These are phyloP conservation scores for Gremmenia infestans DNA, from an alignment of 2,329 filamentous ascomycete species.

Conservation along the genomic window DNA sequence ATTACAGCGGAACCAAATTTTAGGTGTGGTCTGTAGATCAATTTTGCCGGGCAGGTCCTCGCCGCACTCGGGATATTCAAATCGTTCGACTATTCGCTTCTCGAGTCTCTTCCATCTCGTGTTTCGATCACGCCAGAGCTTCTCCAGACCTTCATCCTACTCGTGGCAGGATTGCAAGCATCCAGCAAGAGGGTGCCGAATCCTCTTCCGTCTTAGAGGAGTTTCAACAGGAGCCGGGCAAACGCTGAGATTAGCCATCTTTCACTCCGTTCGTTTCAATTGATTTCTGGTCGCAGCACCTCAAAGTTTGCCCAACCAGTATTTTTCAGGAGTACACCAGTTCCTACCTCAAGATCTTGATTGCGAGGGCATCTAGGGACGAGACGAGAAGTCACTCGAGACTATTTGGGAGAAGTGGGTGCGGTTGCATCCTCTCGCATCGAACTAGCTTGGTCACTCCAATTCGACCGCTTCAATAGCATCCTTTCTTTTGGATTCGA, in stretches of 20 bases:
- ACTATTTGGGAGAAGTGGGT: constrained; percentile 1
- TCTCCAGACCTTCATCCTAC: constrained; percentile 7
- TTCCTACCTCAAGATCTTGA: not conserved
- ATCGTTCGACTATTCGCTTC: constrained; percentile 5
- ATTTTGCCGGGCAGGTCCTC: constrained; percentile 18
- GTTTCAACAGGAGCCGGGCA: constrained; percentile 20
- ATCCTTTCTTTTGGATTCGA: constrained; percentile 14
- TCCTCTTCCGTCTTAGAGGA: constrained; percentile 6
- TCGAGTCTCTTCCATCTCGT: constrained; percentile 10
- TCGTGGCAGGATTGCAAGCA: constrained; percentile 13
- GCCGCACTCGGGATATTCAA: constrained; percentile 9
- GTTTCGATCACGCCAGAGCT: constrained; percentile 10
- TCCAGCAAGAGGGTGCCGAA: constrained; percentile 5
- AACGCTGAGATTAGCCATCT: constrained; percentile 8
- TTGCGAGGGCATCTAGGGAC: not conserved
- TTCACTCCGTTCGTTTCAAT: constrained; percentile 20
- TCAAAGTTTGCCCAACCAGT: constrained; percentile 14
- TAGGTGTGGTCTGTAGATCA: constrained; percentile 20
- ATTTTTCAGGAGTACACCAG: not conserved
- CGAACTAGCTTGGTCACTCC: constrained; percentile 14
- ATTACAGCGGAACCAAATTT: constrained; percentile 16
- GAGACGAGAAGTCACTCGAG: not conserved
- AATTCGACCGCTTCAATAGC: constrained; percentile 25
- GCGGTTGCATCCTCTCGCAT: constrained; percentile 12
- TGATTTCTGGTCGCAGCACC: not conserved